Evolutionary conservation across 2,329 filamentous ascomycete genomes (phyloP).

Genomic region (Pestalotiopsis fici): DNA sequence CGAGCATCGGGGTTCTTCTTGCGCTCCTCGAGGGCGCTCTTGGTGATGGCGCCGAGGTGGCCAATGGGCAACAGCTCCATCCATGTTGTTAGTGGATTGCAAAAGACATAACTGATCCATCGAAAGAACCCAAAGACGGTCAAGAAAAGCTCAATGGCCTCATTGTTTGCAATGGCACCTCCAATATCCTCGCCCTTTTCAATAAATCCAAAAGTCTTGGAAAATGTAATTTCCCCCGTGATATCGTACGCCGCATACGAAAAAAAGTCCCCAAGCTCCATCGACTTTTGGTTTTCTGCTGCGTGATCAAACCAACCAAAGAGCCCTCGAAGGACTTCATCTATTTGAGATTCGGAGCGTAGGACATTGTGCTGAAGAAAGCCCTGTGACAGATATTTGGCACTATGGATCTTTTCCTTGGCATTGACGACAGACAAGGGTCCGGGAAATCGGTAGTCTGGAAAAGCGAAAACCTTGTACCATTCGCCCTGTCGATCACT

Average conservation of each 20-base stretch:
- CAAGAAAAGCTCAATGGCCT: constrained; percentile 24
- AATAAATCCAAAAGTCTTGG: constrained; percentile 24
- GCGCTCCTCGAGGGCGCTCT: constrained; percentile 2
- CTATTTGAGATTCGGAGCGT: constrained; percentile 4
- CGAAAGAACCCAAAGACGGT: constrained; percentile 17
- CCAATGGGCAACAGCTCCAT: neutral
- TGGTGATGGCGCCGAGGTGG: neutral
- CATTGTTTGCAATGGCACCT: constrained; percentile 21
- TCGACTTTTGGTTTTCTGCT: neutral
- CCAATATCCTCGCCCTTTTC: constrained; percentile 26
- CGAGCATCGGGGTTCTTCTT: constrained; percentile 5
- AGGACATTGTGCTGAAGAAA: constrained; percentile 7
- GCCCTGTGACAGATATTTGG: neutral
- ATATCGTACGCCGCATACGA: constrained; percentile 25
- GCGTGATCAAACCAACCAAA: constrained; percentile 1
- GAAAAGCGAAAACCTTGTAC: constrained; percentile 10
- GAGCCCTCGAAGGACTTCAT: constrained; percentile 2
- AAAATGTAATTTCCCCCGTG: constrained; percentile 26
- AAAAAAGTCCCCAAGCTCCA: constrained; percentile 6
- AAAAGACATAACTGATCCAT: neutral
- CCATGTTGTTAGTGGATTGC: constrained; percentile 9
- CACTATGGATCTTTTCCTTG: constrained; percentile 1
- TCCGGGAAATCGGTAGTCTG: constrained; percentile 3
- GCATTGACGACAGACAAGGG: constrained; percentile 1
- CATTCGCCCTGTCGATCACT: constrained; percentile 5